These are phyloP conservation scores for Cavenderia fasciculata DNA, from an alignment of 78 protist genomes.

Conservation along the genomic window DNA sequence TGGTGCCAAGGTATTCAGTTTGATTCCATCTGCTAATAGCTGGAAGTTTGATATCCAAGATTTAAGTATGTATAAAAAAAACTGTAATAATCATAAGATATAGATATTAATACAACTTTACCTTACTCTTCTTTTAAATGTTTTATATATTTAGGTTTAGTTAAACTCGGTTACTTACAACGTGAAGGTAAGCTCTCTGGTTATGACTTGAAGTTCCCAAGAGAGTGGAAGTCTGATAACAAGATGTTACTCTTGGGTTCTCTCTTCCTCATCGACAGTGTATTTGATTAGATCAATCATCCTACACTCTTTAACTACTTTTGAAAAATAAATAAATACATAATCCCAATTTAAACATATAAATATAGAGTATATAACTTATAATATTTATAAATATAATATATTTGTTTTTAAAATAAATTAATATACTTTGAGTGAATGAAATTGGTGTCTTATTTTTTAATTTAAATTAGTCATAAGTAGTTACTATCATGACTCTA, in stretches of 20 bases:
- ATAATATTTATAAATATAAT: not conserved
- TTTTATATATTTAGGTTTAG: not conserved
- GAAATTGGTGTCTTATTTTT: no score
- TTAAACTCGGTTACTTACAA: constrained; percentile 23
- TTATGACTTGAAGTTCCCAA: constrained; percentile 33
- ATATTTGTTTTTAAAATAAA: no score
- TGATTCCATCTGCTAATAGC: constrained; percentile 55
- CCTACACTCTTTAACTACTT: no score
- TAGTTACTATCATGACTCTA: no score
- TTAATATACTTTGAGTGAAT: no score
- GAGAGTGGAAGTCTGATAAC: not conserved
- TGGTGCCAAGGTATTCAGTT: constrained; percentile 2
- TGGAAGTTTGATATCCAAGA: constrained; percentile 66
- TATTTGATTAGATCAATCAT: constrained; percentile 42
- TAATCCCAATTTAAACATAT: not conserved
- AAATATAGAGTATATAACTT: no score
- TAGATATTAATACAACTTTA: not conserved
- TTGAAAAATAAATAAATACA: no score
- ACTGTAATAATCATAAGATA: no score
- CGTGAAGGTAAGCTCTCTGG: constrained; percentile 30
- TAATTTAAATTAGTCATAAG: no score
- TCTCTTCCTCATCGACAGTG: constrained; percentile 56
- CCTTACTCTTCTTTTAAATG: not conserved
- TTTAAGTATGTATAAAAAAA: constrained; percentile 11
- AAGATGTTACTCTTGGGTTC: constrained; percentile 51